Evolutionary conservation across 768 basidiomycete genomes (phyloP).

Genomic region (Serpula lacrymans): DNA sequence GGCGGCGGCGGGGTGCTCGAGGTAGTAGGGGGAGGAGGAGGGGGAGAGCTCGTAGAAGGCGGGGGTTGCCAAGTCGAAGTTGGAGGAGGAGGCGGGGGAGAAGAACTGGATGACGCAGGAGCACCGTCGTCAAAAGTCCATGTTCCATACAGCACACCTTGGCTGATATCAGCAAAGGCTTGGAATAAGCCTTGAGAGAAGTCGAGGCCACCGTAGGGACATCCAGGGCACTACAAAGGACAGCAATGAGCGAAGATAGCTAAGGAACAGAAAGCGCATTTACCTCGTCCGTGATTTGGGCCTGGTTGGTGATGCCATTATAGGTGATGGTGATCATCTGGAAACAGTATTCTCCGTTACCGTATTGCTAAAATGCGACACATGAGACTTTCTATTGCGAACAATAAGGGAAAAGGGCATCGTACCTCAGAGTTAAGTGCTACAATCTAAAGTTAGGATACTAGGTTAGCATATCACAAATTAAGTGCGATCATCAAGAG

Average conservation of each 20-base stretch:
- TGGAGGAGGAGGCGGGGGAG: constrained; percentile 11
- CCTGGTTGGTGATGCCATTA: constrained; percentile 53
- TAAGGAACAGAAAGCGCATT: constrained; percentile 13
- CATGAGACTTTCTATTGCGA: constrained; percentile 2
- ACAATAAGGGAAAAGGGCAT: no score
- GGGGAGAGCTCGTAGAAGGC: constrained; percentile 14
- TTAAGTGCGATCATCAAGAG: not conserved
- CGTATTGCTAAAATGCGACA: constrained; percentile 47
- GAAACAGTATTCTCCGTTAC: constrained; percentile 50
- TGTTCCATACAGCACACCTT: constrained; percentile 46
- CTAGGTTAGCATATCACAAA: constrained; percentile 10
- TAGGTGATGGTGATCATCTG: constrained; percentile 59
- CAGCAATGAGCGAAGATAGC: constrained; percentile 2
- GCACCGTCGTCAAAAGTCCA: constrained; percentile 41
- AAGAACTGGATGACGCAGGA: constrained; percentile 17
- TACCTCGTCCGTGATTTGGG: constrained; percentile 63
- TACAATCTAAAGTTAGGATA: constrained; percentile 43
- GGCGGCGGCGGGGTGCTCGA: constrained; percentile 11
- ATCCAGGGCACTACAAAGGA: constrained; percentile 55
- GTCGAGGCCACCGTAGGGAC: constrained; percentile 60
- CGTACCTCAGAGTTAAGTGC: constrained; percentile 35
- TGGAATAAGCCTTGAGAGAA: constrained; percentile 55
- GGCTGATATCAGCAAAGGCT: constrained; percentile 40
- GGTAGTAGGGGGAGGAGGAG: constrained; percentile 7
- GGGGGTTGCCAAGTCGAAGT: constrained; percentile 22